Evolutionary conservation across 371 early-diverging fungal genomes (phyloP), one percentile per base, ranked within the genome.

Genomic region (Phascolomyces articulosus): DNA sequence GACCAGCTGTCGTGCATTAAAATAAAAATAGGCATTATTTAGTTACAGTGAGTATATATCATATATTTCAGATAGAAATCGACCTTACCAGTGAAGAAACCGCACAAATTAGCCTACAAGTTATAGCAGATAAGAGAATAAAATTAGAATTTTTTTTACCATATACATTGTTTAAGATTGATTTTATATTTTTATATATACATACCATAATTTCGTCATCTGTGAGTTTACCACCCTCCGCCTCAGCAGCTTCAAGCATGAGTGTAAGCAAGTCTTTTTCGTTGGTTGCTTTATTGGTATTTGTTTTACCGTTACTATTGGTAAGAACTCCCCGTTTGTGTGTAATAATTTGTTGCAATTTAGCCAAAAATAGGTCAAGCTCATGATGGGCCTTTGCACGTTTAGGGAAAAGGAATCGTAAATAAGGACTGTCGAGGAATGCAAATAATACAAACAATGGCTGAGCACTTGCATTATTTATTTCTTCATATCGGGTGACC

Each of bases 201-300:
- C 9, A 31, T 60, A 60, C 61, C 61, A 34, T 27, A 10, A 75
- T 48, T 41, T 84, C 83, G 49, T 80, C 80, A 57, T 77, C 69
- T 11, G 80, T 54, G 38, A 79, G 18, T 21, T 8, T n/a, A 20
- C 51, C 65, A 2, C 63, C 71, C 21, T 64, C 77, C 6, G 70
- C 74, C 40, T 68, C 58, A 47, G 73, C 75, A 57, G 74, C 69
- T 63, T 84, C 81, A 44, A 86, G 70, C 85, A 87, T 81, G 63
- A 87, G 66, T 0, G 85, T 78, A 26, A 86, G 68, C 56, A 86
- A 59, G 47, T 86, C 86, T 18, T 72, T 79, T 44, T 81, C 79
- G n/a, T 21, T 47, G 23, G 21, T 11, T 21, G 2, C 15, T 9
- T 48, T 40, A 20, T 82, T 75, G 1, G 15, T 26, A 15, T 7